Evolutionary conservation across 1,284 basidiomycete species (phyloP).

Genomic region (Trametes pubescens): DNA sequence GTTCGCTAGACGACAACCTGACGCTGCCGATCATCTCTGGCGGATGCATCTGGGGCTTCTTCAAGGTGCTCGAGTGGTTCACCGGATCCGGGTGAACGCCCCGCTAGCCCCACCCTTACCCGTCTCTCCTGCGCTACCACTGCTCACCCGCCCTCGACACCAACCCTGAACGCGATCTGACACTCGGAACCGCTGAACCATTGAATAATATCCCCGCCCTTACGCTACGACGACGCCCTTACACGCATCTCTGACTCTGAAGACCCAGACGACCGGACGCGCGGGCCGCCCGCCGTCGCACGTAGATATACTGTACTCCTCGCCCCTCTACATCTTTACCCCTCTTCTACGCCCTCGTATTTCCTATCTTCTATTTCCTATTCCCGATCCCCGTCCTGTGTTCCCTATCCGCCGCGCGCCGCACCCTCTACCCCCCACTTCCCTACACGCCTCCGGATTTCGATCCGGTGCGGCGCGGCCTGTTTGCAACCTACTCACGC

Average conservation of each 20-base stretch:
- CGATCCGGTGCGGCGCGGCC: too few species aligned
- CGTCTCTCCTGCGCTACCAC: background rate
- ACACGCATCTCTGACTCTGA: background rate
- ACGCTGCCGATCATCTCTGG: constrained; percentile 93
- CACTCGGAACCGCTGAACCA: background rate
- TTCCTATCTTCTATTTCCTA: background rate
- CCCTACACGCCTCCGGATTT: too few species aligned
- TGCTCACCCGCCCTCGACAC: background rate
- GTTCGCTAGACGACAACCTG: constrained; percentile 91
- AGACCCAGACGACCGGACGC: background rate
- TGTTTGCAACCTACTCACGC: too few species aligned
- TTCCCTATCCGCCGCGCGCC: too few species aligned
- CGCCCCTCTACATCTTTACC: background rate
- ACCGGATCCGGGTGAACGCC: constrained; percentile 22
- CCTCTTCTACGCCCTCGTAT: too few species aligned
- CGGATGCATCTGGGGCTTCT: constrained; percentile 78
- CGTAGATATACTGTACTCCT: background rate
- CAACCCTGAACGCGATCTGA: too few species aligned
- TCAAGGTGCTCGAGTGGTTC: constrained; percentile 53
- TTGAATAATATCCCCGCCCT: background rate
- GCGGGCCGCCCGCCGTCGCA: background rate
- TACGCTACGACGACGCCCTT: background rate
- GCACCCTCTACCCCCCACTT: too few species aligned
- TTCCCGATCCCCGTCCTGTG: background rate
- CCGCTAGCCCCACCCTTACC: background rate